Evolutionary conservation across 805 yeast genomes (phyloP).

Genomic region (Hanseniaspora occidentalis): DNA sequence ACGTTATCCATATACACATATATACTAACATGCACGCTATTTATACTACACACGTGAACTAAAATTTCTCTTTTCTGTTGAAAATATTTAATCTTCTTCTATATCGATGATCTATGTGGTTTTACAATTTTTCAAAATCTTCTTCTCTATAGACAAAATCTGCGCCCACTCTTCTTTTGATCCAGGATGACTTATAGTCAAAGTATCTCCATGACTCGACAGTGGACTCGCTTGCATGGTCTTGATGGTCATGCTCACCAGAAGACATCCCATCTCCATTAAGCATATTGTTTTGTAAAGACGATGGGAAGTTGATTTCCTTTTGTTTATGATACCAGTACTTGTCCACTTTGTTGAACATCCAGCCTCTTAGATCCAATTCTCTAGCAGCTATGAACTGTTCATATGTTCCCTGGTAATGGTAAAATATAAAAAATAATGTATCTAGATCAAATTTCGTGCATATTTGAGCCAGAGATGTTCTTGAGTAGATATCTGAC

Average conservation of each 20-base stretch:
- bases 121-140: conserved; percentile 32
- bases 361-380: conserved; percentile 70
- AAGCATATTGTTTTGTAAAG: conserved; percentile 23
- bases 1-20: too few relatives aligned
- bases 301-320: conserved; percentile 69
- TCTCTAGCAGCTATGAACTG: conserved; percentile 75
- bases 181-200: conserved; percentile 66
- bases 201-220: conserved; percentile 56
- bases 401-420: conserved; percentile 55
- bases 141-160: conserved; percentile 29
- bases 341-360: conserved; percentile 30
- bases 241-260: conserved; percentile 17
- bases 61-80: too few relatives aligned
- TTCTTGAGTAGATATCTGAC: conserved; percentile 22
- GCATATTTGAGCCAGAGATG: conserved; percentile 45
- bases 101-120: not conserved
- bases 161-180: conserved; percentile 36
- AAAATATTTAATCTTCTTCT: not conserved
- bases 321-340: conserved; percentile 46
- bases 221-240: conserved; percentile 29
- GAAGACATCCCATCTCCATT: conserved; percentile 12
- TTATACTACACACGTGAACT: too few relatives aligned
- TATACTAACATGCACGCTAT: too few relatives aligned
- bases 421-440: conserved; percentile 83
- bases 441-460: conserved; percentile 76